A percentile compares a stretch with the other conserved stretches of the same genome.
Evolutionary conservation across 257 asterid species (phyloP).

Genomic region (Petunia axillaris): DNA sequence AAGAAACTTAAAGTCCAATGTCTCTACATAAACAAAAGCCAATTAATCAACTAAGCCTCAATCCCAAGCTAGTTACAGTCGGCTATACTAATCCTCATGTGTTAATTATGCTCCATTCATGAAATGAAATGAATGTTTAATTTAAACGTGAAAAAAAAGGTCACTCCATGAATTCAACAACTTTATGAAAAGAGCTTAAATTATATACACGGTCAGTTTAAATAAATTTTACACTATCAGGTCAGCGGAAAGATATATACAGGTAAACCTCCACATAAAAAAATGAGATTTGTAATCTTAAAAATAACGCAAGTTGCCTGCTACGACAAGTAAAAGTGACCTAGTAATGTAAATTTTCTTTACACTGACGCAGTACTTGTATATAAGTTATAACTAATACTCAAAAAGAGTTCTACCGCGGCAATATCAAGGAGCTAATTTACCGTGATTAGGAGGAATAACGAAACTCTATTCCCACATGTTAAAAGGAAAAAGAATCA

Average conservation of each 20-base stretch:
- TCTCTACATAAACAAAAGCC: slow-evolving; percentile 50
- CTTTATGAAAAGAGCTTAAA: too few relatives aligned
- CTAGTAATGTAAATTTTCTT: too few relatives aligned
- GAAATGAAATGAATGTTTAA: neutral
- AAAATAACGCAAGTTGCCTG: too few relatives aligned
- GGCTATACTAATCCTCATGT: neutral
- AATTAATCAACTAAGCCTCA: slow-evolving; percentile 29
- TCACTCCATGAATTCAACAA: too few relatives aligned
- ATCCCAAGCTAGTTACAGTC: slow-evolving; percentile 6
- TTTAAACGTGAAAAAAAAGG: neutral
- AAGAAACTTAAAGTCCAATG: slow-evolving; percentile 89
- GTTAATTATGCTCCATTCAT: neutral
- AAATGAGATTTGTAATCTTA: too few relatives aligned
- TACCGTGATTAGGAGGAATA: slow-evolving; percentile 19
- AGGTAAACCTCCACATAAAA: neutral
- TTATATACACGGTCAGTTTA: neutral
- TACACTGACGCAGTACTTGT: too few relatives aligned
- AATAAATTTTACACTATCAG: neutral
- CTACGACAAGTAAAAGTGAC: too few relatives aligned
- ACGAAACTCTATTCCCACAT: slow-evolving; percentile 2
- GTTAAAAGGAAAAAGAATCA: neutral
- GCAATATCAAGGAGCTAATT: neutral
- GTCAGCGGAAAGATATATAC: neutral
- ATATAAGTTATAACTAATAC: too few relatives aligned
- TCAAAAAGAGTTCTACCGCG: too few relatives aligned